These are phyloP conservation scores for Vanrija sp. DNA, from an alignment of 1,284 basidiomycete genomes.

Conservation along the genomic window DNA sequence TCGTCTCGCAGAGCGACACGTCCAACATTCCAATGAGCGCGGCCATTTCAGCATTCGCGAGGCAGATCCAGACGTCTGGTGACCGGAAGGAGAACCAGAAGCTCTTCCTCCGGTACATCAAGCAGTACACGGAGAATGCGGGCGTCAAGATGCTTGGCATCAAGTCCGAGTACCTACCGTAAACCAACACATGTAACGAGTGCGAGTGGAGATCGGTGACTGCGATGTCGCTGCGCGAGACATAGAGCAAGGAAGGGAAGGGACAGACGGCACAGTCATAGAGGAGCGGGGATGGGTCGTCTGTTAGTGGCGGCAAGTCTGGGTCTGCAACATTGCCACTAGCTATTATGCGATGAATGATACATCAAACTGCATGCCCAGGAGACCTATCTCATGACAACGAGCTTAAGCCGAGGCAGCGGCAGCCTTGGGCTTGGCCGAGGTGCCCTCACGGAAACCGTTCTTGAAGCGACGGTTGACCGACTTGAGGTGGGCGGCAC, in stretches of 20 bases:
- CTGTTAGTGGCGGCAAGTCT: not conserved
- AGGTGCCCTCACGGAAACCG: conserved; percentile 78
- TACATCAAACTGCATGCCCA: conserved; percentile 7
- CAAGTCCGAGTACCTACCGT: conserved; percentile 19
- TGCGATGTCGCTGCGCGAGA: not conserved
- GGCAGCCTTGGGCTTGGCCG: conserved; percentile 54
- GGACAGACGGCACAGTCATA: too few relatives aligned
- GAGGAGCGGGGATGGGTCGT: too few relatives aligned
- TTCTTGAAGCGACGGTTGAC: conserved; percentile 96
- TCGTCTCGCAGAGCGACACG: conserved; percentile 13
- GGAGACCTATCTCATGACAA: not conserved
- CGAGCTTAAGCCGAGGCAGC: conserved; percentile 37
- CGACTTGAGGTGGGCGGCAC: conserved; percentile 90
- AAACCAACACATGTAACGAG: not conserved
- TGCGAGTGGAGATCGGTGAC: not conserved
- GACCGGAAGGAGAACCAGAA: conserved; percentile 27
- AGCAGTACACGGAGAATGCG: conserved; percentile 22
- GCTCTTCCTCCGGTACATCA: conserved; percentile 29
- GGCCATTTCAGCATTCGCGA: conserved; percentile 30
- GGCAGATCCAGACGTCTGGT: conserved; percentile 16
- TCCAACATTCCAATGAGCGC: conserved; percentile 21
- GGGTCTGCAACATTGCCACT: not conserved
- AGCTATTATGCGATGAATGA: conserved; percentile 1
- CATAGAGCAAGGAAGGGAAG: not conserved
- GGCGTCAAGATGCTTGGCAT: conserved; percentile 22